phyloP scores from a whole-genome alignment of 2,329 filamentous ascomycete genomes.

The Teratosphaeria destructans region DNA sequence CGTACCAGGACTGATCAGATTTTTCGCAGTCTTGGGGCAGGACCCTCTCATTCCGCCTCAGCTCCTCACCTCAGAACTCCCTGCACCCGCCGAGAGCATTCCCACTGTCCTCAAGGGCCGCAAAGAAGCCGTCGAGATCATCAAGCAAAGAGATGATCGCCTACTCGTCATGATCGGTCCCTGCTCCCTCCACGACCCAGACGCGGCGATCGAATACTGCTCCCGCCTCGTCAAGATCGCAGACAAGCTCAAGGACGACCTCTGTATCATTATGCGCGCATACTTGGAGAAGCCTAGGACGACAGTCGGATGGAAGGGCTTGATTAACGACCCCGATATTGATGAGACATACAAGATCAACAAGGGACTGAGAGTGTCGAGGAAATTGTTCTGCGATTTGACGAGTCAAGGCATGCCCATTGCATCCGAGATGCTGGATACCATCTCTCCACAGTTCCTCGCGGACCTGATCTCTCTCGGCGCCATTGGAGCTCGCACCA shows the following conservation, averaged over 20 bases:
- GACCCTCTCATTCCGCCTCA: constrained; percentile 86
- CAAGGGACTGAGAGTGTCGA: constrained; percentile 87
- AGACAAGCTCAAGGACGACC: constrained; percentile 68
- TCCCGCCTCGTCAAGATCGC: constrained; percentile 64
- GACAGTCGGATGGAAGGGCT: constrained; percentile 96
- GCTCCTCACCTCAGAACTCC: constrained; percentile 77
- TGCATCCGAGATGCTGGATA: constrained; percentile 96
- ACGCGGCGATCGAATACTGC: constrained; percentile 79
- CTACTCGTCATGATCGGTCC: constrained; percentile 91
- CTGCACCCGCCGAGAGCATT: constrained; percentile 49
- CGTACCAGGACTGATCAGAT: not conserved
- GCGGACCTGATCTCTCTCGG: constrained; percentile 92
- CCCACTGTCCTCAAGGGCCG: constrained; percentile 63
- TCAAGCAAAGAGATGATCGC: constrained; percentile 71
- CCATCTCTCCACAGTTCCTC: constrained; percentile 95
- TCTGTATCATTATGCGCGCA: constrained; percentile 92
- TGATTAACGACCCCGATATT: constrained; percentile 98
- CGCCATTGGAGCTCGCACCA: constrained; percentile 90
- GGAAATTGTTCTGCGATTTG: constrained; percentile 86
- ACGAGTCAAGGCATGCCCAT: constrained; percentile 85
- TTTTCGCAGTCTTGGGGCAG: constrained; percentile 67
- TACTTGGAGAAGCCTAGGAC: constrained; percentile 99
- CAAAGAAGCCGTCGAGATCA: constrained; percentile 59
- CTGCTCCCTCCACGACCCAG: constrained; percentile 94
- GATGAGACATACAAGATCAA: constrained; percentile 98